Percentiles rank a stretch among this genome's conserved stretches.
Conservation (phyloP, 2,329 filamentous ascomycete genomes). For the Trichoderma brevicompactum region DNA sequence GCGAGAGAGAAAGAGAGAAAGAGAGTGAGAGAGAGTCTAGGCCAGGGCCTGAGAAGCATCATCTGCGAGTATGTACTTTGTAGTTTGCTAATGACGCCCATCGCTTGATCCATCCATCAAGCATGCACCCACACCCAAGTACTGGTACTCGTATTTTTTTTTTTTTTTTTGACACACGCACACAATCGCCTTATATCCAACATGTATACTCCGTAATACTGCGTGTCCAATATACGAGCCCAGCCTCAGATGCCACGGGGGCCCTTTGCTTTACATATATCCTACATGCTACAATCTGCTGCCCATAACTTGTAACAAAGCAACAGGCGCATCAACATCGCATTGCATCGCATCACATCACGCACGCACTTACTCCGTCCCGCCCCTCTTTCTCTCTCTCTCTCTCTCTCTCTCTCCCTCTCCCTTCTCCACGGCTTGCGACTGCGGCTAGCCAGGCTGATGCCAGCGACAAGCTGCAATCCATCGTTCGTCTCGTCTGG, state of each 20-base stretch:
- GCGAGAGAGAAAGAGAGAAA: not conserved
- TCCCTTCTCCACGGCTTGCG: slow-evolving; percentile 24
- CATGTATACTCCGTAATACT: too few species aligned
- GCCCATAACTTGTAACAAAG: too few species aligned
- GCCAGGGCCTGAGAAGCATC: slow-evolving; percentile 3
- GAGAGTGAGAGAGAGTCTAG: not conserved
- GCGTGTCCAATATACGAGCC: too few species aligned
- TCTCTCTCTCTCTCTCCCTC: slow-evolving; percentile 15
- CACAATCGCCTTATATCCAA: too few species aligned
- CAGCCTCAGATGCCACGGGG: too few species aligned
- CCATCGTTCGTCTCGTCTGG: slow-evolving; percentile 26
- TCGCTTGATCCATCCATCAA: slow-evolving; percentile 5
- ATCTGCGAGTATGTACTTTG: not conserved
- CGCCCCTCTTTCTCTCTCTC: slow-evolving; percentile 22
- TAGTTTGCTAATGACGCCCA: slow-evolving; percentile 15
- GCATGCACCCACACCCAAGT: slow-evolving; percentile 8
- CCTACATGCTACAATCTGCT: not conserved
- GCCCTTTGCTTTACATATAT: too few species aligned
- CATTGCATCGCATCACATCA: not conserved
- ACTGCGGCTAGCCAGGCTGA: slow-evolving; percentile 25
- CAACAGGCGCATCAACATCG: too few species aligned
- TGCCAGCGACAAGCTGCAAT: slow-evolving; percentile 21
- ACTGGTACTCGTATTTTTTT: not conserved
- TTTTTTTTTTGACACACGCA: too few species aligned
- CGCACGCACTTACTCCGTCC: slow-evolving; percentile 13